phyloP scores from a whole-genome alignment of 495 filamentous ascomycete genomes.

The Venustampulla echinocandica region DNA sequence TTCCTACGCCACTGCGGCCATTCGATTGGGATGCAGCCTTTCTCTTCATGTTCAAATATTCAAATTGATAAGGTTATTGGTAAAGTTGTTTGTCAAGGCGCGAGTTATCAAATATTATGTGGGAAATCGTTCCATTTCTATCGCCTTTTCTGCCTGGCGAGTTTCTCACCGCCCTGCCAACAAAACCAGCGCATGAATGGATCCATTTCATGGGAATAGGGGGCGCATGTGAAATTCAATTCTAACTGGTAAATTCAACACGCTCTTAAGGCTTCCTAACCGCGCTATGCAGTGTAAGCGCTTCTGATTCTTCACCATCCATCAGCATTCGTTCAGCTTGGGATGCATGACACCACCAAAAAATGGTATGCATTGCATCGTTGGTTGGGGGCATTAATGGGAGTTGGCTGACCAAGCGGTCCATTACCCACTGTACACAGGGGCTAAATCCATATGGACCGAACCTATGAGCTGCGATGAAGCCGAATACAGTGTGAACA shows the following conservation, averaged over 20 bases:
- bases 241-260: constrained; percentile 11
- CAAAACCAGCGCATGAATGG: constrained; percentile 7
- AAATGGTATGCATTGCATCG: too few species aligned
- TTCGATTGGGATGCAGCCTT: constrained; percentile 19
- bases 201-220: constrained; percentile 9
- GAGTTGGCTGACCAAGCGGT: too few species aligned
- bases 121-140: constrained; percentile 15
- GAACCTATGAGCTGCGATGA: too few species aligned
- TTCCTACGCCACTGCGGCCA: constrained; percentile 16
- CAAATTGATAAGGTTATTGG: neutral
- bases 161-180: constrained; percentile 6
- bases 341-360: neutral
- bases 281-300: constrained; percentile 19
- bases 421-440: too few species aligned
- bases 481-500: too few species aligned
- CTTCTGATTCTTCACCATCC: constrained; percentile 2
- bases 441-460: too few species aligned
- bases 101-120: neutral
- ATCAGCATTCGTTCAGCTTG: neutral
- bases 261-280: constrained; percentile 7
- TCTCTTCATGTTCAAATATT: constrained; percentile 19
- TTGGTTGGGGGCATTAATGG: too few species aligned
- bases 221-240: constrained; percentile 3
- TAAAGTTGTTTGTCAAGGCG: neutral
- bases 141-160: constrained; percentile 3